phyloP scores from a whole-genome alignment of 805 yeast species.

The Candida patagonica region DNA sequence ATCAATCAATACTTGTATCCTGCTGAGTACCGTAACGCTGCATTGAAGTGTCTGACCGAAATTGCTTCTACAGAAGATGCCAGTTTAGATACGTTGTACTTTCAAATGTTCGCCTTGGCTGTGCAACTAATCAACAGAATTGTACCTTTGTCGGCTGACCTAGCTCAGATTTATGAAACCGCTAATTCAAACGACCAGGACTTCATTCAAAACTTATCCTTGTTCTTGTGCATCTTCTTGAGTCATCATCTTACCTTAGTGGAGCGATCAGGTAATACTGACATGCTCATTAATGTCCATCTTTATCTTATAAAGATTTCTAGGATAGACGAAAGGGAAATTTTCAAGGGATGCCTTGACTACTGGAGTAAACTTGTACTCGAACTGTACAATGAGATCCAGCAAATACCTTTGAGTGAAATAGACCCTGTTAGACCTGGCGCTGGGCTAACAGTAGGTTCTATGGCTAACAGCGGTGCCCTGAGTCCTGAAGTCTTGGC shows the following conservation, averaged over 20 bases:
- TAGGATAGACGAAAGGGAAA: conserved; percentile 87
- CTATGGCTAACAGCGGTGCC: conserved; percentile 52
- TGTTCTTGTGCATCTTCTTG: conserved; percentile 81
- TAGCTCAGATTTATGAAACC: conserved; percentile 58
- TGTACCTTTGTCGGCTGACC: conserved; percentile 64
- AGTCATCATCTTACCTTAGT: conserved; percentile 59
- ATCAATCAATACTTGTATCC: conserved; percentile 70
- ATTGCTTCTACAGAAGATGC: conserved; percentile 61
- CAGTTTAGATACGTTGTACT: conserved; percentile 45
- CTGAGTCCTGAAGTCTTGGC: conserved; percentile 71
- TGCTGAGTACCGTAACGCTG: conserved; percentile 68
- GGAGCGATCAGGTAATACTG: conserved; percentile 42
- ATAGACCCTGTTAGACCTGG: conserved; percentile 45
- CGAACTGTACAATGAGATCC: conserved; percentile 76
- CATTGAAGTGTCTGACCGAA: conserved; percentile 91
- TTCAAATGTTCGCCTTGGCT: conserved; percentile 59
- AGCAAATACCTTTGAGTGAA: conserved; percentile 63
- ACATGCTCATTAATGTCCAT: conserved; percentile 61
- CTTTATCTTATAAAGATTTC: conserved; percentile 77
- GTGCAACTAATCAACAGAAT: conserved; percentile 60
- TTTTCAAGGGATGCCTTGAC: conserved; percentile 90
- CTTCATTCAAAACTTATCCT: conserved; percentile 87
- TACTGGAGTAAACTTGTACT: conserved; percentile 88
- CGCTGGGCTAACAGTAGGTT: background rate
- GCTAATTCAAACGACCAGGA: conserved; percentile 85